Base-by-base conservation (phyloP, 352 stramenopile genomes). In the Phytophthora pini region DNA sequence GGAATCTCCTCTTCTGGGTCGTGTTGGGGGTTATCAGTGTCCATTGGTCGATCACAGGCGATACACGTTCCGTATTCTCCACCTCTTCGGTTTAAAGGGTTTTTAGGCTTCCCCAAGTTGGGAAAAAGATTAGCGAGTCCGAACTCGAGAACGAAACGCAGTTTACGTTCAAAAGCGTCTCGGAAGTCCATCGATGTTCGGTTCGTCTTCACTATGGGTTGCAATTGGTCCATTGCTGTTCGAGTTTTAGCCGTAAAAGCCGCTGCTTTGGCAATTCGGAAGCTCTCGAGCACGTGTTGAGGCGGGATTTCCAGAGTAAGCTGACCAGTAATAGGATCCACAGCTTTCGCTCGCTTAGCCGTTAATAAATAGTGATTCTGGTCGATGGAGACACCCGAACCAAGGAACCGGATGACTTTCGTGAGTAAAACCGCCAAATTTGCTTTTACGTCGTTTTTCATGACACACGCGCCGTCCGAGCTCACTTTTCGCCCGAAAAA, bases 101-200 rank as follows among this genome's bases (percentile, higher is more conserved):
- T 72, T 20, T 63, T 72, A 2, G 73, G 68, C 17, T 73, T 66
- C 1, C 76, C 79, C 0, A 61, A 40, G 45, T 88, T 90, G 0
- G 82, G 77, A 39, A 90, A 90, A 4, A 90, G 52, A 27, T 90
- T 89, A 8, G 80, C 76, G 22, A 90, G 72, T 1, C 82, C 79
- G 36, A 87, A 89, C 50, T 77, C 74, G 0, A 90, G 39, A 8
- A 90, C 76, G 40, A 87, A 88, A 6, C 63, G 50, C 26, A 89
- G 54, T 10, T 76, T 74, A 1, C 75, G 70, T 48, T 76, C 74
- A 27, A 87, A 85, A 6, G 64, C 39, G 39, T 88, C 80, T 2
- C 82, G 79, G 20, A 79, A 88, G 12, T 78, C 76, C 5, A 74
- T 50, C 5, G 78, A 58, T 4, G 76, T 65, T 9, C 69, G 66